Evolutionary conservation across 176 grass and related monocot species (phyloP), one percentile per base, ranked within the genome.

Genomic region (Triticum timopheevii): DNA sequence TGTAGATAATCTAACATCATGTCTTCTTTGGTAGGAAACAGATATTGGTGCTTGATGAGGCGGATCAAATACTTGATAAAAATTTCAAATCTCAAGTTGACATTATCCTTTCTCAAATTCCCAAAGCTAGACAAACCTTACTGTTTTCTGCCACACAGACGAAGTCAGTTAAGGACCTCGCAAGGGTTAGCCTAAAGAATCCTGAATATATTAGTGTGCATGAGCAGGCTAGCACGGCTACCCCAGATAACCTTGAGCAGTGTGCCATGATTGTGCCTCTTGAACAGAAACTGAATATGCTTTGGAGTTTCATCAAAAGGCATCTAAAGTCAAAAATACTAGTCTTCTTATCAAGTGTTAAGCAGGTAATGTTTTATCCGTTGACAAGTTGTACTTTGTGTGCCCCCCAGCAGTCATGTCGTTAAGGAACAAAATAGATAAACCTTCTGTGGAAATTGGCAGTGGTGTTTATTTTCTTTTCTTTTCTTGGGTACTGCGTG

Each of bases 81-180:
- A 92, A 92, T 71, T 98, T 98, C 85, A 87, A 74, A 79, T 54
- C 10, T 1, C 89, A 96, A 73, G 64, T 98, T 23, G 97, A 98
- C 64, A 83, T 89, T 69, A 94, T 98, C 39, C 69, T 98, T 72
- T 92, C 90, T 68, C 88, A 95, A 58, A 83, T 98, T 58, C 94
- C 97, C 19, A 93, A 61, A 87, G 54, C 72, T 59, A 59, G 54
- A 81, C 97, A 96, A 90, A 98, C 93, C 3, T 86, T 98, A 80
- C 87, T 98, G 7, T 98, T 98, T 81, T 98, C 94, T 31, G 96
- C 97, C 39, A 98, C 97, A 24, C 94, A 98, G 82, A 96, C 97
- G 5, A 98, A 96, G 73, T 96, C 92, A 44, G 90, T 98, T 67
- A 98, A 94, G 49, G 94, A 98, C 77, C 90, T 98, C 12, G 90